These are phyloP conservation scores for Boletales sp. DNA, from an alignment of 768 basidiomycete genomes.

Conservation along the genomic window DNA sequence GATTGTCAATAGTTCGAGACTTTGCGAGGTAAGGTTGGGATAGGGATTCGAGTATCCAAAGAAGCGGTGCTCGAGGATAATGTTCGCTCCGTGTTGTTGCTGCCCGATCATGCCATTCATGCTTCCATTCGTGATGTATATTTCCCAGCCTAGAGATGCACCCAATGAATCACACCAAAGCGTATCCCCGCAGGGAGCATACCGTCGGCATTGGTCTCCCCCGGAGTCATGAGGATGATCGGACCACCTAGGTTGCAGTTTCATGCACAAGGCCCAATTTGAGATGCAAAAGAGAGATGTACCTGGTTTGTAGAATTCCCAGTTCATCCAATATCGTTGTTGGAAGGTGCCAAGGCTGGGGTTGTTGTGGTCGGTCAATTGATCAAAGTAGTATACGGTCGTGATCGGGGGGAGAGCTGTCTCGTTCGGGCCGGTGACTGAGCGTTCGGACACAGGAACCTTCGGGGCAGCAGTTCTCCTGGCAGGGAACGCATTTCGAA, in stretches of 20 bases:
- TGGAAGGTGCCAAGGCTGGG: conserved; percentile 68
- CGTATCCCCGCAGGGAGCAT: background rate
- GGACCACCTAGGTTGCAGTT: conserved; percentile 19
- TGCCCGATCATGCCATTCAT: conserved; percentile 65
- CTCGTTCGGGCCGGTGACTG: conserved; percentile 17
- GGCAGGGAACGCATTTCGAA: conserved; percentile 19
- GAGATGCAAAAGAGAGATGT: background rate
- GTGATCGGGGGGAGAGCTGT: conserved; percentile 22
- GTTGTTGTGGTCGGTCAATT: conserved; percentile 44
- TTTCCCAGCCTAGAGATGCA: conserved; percentile 25
- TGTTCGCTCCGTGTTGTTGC: conserved; percentile 57
- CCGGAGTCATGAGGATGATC: conserved; percentile 46
- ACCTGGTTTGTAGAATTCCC: conserved; percentile 61
- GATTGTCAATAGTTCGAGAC: conserved; percentile 58
- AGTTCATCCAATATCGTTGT: conserved; percentile 71
- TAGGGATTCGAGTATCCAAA: conserved; percentile 72
- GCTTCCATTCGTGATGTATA: conserved; percentile 60
- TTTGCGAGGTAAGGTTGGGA: conserved; percentile 55
- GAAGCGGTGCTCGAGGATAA: conserved; percentile 72
- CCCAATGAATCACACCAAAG: too few species aligned
- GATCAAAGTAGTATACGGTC: conserved; percentile 30
- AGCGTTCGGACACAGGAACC: conserved; percentile 9
- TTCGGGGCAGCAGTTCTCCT: conserved; percentile 14
- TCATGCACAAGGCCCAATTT: background rate
- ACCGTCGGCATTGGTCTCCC: conserved; percentile 55